Evolutionary conservation across 2,329 filamentous ascomycete species (phyloP).

Genomic region (Botryotinia globosa): DNA sequence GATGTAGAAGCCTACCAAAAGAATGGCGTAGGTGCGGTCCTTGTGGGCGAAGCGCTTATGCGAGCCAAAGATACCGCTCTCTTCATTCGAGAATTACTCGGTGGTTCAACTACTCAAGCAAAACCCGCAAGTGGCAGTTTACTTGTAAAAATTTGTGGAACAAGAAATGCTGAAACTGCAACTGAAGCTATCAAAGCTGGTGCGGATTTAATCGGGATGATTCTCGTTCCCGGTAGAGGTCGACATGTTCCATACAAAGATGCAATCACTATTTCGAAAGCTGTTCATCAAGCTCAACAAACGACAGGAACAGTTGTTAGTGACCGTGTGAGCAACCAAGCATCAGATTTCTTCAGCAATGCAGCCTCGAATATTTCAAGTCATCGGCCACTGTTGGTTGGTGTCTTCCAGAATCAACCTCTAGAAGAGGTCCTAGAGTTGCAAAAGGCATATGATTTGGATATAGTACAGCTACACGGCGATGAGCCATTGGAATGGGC

Average conservation of each 20-base stretch:
- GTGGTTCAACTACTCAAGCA: slow-evolving; percentile 45
- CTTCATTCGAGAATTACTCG: slow-evolving; percentile 84
- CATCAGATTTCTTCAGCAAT: slow-evolving; percentile 69
- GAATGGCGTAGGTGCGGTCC: slow-evolving; percentile 86
- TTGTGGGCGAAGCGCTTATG: slow-evolving; percentile 97
- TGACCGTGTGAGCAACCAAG: slow-evolving; percentile 36
- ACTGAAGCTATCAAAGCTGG: slow-evolving; percentile 77
- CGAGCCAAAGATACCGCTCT: slow-evolving; percentile 74
- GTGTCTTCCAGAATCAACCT: slow-evolving; percentile 91
- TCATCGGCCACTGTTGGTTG: slow-evolving; percentile 73
- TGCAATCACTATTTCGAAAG: slow-evolving; percentile 75
- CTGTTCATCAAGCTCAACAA: slow-evolving; percentile 56
- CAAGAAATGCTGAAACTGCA: slow-evolving; percentile 77
- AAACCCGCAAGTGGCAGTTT: slow-evolving; percentile 47
- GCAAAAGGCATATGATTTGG: slow-evolving; percentile 72
- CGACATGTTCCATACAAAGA: slow-evolving; percentile 76
- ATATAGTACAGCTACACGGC: slow-evolving; percentile 91
- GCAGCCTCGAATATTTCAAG: slow-evolving; percentile 49
- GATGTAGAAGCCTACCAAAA: slow-evolving; percentile 86
- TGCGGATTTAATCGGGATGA: slow-evolving; percentile 91
- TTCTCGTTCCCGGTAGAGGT: slow-evolving; percentile 77
- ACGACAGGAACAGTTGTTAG: slow-evolving; percentile 31
- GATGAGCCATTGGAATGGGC: slow-evolving; percentile 92
- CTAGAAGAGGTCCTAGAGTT: slow-evolving; percentile 77
- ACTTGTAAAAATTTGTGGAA: slow-evolving; percentile 94